phyloP scores from a whole-genome alignment of 345 rosid genomes.

The Populus deltoides region DNA sequence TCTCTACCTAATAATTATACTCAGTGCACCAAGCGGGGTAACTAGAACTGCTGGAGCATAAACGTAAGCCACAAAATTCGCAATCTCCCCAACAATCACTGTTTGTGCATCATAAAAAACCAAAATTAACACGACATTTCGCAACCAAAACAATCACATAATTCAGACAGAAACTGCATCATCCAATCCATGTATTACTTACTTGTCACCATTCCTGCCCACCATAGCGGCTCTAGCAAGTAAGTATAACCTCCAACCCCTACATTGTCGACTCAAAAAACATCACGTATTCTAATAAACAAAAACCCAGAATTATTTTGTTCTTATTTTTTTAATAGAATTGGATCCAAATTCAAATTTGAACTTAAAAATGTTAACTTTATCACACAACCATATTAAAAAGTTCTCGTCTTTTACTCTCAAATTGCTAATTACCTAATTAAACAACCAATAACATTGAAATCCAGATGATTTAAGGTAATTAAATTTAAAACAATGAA shows the following conservation, averaged over 20 bases:
- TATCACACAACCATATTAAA: background rate
- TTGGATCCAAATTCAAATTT: background rate
- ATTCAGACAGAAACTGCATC: background rate
- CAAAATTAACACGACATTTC: background rate
- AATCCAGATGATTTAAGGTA: background rate
- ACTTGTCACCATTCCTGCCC: conserved; percentile 92
- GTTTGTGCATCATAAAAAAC: conserved; percentile 11
- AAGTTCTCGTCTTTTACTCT: background rate
- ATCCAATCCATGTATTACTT: conserved; percentile 20
- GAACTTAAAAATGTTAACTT: background rate
- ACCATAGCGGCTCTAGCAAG: conserved; percentile 92
- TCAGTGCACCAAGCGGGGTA: conserved; percentile 88
- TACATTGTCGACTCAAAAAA: conserved; percentile 25
- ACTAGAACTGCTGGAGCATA: conserved; percentile 94
- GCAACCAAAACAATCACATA: background rate
- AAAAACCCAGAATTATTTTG: background rate
- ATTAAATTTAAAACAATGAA: background rate
- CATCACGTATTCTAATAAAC: conserved; percentile 5
- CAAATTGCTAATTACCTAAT: background rate
- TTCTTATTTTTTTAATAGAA: too few relatives aligned
- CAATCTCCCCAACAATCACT: conserved; percentile 90
- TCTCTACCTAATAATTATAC: conserved; percentile 76
- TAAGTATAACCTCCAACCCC: conserved; percentile 91
- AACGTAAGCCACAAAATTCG: conserved; percentile 87
- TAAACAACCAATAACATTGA: background rate